Percentiles rank a stretch among this genome's conserved stretches.
Evolutionary conservation across 2,329 filamentous ascomycete genomes (phyloP).

Genomic region (Massarina eburnea): DNA sequence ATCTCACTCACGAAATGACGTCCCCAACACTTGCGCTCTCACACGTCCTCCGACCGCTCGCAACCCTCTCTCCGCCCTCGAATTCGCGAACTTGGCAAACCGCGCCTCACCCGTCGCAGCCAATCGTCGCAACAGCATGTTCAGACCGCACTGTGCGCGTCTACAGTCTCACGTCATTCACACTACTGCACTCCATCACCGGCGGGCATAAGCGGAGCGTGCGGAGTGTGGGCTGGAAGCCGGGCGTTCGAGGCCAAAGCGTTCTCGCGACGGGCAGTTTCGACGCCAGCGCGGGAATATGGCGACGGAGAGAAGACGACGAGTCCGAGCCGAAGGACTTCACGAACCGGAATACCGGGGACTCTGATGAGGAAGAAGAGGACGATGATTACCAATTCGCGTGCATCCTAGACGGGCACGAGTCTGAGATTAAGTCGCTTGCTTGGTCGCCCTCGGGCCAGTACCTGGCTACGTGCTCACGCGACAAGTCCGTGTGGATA

Average conservation of each 20-base stretch:
- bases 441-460: conserved; percentile 73
- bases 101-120: conserved; percentile 80
- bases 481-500: conserved; percentile 96
- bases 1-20: conserved; percentile 12
- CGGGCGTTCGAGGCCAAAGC: conserved; percentile 59
- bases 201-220: conserved; percentile 91
- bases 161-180: conserved; percentile 82
- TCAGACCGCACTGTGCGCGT: conserved; percentile 84
- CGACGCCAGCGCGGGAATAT: conserved; percentile 80
- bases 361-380: conserved; percentile 49
- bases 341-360: conserved; percentile 16
- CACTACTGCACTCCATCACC: conserved; percentile 74
- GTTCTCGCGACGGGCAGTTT: conserved; percentile 92
- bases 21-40: conserved; percentile 10
- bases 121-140: conserved; percentile 85
- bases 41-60: conserved; percentile 45
- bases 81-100: conserved; percentile 78
- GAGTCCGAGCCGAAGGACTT: conserved; percentile 28
- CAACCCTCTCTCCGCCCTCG: conserved; percentile 56
- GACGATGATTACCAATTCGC: conserved; percentile 90
- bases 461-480: conserved; percentile 83
- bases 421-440: conserved; percentile 86
- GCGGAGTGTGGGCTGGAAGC: conserved; percentile 87
- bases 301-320: conserved; percentile 68
- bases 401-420: conserved; percentile 90